Evolutionary conservation across 768 basidiomycete species (phyloP), one percentile per base, ranked within the genome.

Genomic region (Amanita exitialis): DNA sequence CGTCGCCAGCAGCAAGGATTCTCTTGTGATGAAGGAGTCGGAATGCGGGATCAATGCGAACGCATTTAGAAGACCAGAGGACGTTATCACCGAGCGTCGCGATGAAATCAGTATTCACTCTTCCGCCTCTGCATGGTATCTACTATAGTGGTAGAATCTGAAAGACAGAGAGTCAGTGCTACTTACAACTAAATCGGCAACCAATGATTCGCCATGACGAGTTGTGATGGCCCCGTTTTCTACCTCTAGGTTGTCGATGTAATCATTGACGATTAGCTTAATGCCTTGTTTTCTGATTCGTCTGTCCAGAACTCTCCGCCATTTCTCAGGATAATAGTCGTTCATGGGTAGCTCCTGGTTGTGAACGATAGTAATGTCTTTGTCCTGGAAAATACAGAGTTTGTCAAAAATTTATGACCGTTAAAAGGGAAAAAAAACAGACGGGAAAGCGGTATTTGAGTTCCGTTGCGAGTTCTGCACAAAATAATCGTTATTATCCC

Each of bases 1-100:
- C 71, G 58, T 88, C 85, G 1, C 85, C 85, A 2, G 65, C 70
- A 0, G 84, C 86, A 51, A 82, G 86, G 12, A 87, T 75, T 52
- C 70, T 69, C 0, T 76, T 66, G 60, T 81, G 64, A 0, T 62
- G 64, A 6, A 56, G 58, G 2, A 87, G 62, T 57, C 84, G 82
- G 36, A 87, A 69, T 0, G 80, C 83, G 3, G 79, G 70, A 21
- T 63, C 59, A 10, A 86, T 72, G 53, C 75, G 77, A 49, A 85
- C 74, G 42, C 57, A 65, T 52, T 63, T 78, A 59, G 55, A 53
- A 28, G 44, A 59, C n/a, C 56, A 68, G 4, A 85, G 72, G 9
- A 61, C 60, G 32, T 57, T 61, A 1, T 60, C 53, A 0, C 66
- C 69, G 6, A 76, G 67, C 8, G 77, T 71, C 12, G 64, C 52